A percentile compares a stretch with the other conserved stretches of the same genome.
Conservation (phyloP, 1,284 basidiomycete genomes). For the Ustilago tritici region DNA sequence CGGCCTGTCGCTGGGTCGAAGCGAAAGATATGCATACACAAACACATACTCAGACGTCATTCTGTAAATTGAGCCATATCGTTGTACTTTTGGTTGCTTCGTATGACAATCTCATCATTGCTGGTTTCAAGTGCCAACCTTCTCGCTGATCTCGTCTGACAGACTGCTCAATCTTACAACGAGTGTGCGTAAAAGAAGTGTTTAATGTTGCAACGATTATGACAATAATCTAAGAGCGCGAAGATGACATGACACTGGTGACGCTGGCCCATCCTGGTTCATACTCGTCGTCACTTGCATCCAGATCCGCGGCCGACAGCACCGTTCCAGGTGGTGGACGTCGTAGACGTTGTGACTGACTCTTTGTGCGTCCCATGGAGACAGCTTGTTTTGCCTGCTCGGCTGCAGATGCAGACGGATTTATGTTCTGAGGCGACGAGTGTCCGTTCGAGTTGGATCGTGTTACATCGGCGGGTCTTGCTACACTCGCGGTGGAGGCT, state of each 20-base stretch:
- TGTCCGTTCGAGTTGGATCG: constrained; percentile 20
- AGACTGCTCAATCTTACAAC: neutral
- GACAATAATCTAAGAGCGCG: constrained; percentile 20
- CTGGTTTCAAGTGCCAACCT: constrained; percentile 4
- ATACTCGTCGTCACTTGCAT: constrained; percentile 66
- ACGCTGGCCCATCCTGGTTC: constrained; percentile 64
- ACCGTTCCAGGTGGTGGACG: constrained; percentile 59
- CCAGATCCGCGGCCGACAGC: constrained; percentile 60
- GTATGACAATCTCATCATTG: constrained; percentile 9
- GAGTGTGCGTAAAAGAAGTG: constrained; percentile 7
- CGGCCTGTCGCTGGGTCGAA: neutral
- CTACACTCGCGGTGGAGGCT: neutral
- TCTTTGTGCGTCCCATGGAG: constrained; percentile 50
- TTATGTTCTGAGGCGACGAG: constrained; percentile 3
- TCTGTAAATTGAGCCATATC: constrained; percentile 7
- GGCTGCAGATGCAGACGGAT: constrained; percentile 12
- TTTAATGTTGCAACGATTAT: constrained; percentile 1
- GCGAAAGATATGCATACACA: neutral
- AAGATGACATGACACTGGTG: constrained; percentile 56
- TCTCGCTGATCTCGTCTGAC: neutral
- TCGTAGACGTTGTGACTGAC: constrained; percentile 51
- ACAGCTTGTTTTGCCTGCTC: constrained; percentile 49
- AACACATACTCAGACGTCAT: neutral
- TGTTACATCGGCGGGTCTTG: constrained; percentile 1
- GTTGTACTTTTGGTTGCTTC: constrained; percentile 12